Conservation (phyloP, 768 basidiomycete genomes). For the Leccinum aurantiacum region DNA sequence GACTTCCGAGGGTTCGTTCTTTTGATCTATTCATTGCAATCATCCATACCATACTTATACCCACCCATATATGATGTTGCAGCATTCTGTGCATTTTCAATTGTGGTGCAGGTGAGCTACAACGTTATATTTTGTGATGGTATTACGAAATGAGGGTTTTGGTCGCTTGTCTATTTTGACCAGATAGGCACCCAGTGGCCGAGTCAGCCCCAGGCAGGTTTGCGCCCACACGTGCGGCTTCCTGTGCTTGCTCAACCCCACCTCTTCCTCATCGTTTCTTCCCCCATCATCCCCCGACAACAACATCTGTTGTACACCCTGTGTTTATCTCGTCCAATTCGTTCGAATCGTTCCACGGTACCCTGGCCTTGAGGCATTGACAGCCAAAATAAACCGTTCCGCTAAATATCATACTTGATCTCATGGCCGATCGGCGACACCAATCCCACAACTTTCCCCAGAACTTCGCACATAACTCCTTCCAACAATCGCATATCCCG, state of each 20-base stretch:
- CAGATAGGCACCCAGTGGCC: neutral
- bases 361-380: constrained; percentile 26
- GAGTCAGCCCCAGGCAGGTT: neutral
- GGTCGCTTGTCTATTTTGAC: neutral
- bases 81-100: neutral
- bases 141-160: neutral
- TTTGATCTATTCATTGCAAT: neutral
- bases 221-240: constrained; percentile 53
- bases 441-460: constrained; percentile 30
- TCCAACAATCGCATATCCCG: constrained; percentile 41
- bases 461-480: constrained; percentile 45
- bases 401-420: constrained; percentile 31
- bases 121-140: neutral
- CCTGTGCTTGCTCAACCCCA: constrained; percentile 34
- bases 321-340: constrained; percentile 22
- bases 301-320: constrained; percentile 21
- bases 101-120: neutral
- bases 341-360: constrained; percentile 27
- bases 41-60: neutral
- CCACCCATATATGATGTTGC: neutral
- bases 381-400: constrained; percentile 19
- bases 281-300: constrained; percentile 32
- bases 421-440: constrained; percentile 60
- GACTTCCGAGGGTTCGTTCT: neutral
- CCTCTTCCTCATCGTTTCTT: constrained; percentile 47